Evolutionary conservation across 2,329 filamentous ascomycete genomes (phyloP), one percentile per base, ranked within the genome.

Genomic region (Xylaria arbuscula): DNA sequence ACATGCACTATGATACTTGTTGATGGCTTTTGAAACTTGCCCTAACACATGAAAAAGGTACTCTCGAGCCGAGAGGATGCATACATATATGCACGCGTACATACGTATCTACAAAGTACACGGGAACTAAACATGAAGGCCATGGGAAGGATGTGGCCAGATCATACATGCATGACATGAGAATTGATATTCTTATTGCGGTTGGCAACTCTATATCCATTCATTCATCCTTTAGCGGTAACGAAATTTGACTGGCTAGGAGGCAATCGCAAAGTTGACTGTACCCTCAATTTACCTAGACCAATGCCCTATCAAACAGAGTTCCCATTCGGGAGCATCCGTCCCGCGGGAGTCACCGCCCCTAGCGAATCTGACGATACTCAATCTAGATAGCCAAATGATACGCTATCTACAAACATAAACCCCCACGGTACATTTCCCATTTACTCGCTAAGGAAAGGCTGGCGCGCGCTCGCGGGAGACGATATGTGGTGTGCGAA

Each of bases 251-350:
- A 60, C 65, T 51, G 42, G 61, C 22, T 38, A 60, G 17, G 50
- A 36, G 45, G 32, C 53, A 50, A 58, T 53, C 22, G 22, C 34
- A 60, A 53, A 59, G 34, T 28, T 28, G 40, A 40, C 11, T 40
- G 38, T 48, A 40, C 51, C 28, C 40, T 53, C 32, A 28, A 47
- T 55, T 28, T 19, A 54, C 47, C 59, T 42, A 38, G 24, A 3
- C 54, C 24, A 47, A 40, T 47, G 45, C 64, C 50, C 42, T 28
- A 50, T 34, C 59, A 56, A 59, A 68, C 50, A 51, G 62, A 63
- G 50, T 68, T 54, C 15, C 38, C 47, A 13, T 50, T 66, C 66
- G 68, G 65, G 58, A 68, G 62, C 58, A 68, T 60, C 68, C 68
- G 68, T 60, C 24, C 28, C 7, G 61, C 64, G 64, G 68, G 61